Percentiles rank a stretch among this genome's conserved stretches.
These are phyloP conservation scores for Chiua virens DNA, from an alignment of 768 basidiomycete genomes.

Conservation along the genomic window DNA sequence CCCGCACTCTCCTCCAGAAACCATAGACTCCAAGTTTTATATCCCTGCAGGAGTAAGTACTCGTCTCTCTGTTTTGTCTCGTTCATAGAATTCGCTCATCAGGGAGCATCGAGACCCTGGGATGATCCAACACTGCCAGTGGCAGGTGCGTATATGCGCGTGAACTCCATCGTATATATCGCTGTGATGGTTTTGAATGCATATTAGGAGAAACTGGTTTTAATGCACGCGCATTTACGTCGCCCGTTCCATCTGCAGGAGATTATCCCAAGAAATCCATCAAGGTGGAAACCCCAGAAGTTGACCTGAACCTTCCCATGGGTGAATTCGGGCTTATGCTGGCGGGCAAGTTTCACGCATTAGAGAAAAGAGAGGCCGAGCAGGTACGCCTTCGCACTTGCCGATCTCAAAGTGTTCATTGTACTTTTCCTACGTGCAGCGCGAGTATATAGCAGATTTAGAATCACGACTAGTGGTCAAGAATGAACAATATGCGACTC, in stretches of 20 bases:
- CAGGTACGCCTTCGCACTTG: constrained; percentile 9
- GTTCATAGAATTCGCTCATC: background rate
- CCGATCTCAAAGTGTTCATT: background rate
- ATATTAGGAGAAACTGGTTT: constrained; percentile 15
- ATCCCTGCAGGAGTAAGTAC: constrained; percentile 7
- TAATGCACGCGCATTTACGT: constrained; percentile 1
- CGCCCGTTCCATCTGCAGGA: background rate
- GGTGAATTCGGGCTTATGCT: constrained; percentile 1
- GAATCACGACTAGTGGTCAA: constrained; percentile 20
- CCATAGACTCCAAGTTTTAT: constrained; percentile 3
- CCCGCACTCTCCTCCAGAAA: too few relatives aligned
- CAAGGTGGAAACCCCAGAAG: constrained; percentile 10
- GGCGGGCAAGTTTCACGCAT: background rate
- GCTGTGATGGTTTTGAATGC: background rate
- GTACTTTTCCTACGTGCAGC: constrained; percentile 12
- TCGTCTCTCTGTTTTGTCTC: background rate
- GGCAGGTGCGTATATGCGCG: constrained; percentile 29
- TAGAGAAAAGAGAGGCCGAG: constrained; percentile 9
- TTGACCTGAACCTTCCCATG: background rate
- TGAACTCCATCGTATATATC: background rate
- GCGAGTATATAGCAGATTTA: constrained; percentile 14
- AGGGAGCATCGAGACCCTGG: constrained; percentile 13
- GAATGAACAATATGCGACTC: constrained; percentile 8
- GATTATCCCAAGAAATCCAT: constrained; percentile 6
- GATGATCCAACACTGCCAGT: constrained; percentile 12